Conservation (phyloP, 2,329 filamentous ascomycete species). For the Penicillium occitanis region DNA sequence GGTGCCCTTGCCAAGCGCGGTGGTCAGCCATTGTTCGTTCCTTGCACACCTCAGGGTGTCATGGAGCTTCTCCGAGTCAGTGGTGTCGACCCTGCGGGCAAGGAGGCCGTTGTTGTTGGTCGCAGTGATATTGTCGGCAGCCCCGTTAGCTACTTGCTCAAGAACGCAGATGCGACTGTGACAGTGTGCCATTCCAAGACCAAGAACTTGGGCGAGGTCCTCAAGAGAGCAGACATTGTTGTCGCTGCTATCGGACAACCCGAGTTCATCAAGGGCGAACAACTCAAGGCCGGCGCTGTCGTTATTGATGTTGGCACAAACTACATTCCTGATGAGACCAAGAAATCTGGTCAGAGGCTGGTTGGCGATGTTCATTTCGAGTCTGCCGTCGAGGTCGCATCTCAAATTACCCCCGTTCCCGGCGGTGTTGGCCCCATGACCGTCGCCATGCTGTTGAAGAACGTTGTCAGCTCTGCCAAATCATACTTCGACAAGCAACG, state of each 20-base stretch:
- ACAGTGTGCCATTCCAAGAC: conserved; percentile 95
- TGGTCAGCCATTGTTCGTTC: conserved; percentile 82
- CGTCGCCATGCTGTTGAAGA: conserved; percentile 95
- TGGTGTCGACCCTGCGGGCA: conserved; percentile 79
- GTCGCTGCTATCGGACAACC: conserved; percentile 88
- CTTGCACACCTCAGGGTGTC: conserved; percentile 95
- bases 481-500: conserved; percentile 81
- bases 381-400: conserved; percentile 78
- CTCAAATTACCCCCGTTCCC: conserved; percentile 91
- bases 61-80: conserved; percentile 87
- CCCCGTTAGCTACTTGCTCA: conserved; percentile 91
- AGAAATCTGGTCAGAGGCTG: conserved; percentile 87
- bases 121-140: conserved; percentile 97
- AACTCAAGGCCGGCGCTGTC: conserved; percentile 91
- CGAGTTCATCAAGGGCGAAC: conserved; percentile 87
- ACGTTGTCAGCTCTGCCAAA: conserved; percentile 84
- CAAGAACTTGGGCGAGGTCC: conserved; percentile 65
- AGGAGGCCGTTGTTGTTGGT: conserved; percentile 91
- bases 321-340: conserved; percentile 82
- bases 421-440: conserved; percentile 99
- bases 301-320: conserved; percentile 98
- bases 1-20: conserved; percentile 96
- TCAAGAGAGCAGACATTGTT: conserved; percentile 84
- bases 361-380: conserved; percentile 96
- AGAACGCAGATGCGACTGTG: conserved; percentile 94